Evolutionary conservation across 2,329 filamentous ascomycete genomes (phyloP).

Genomic region (Beauveria australis): DNA sequence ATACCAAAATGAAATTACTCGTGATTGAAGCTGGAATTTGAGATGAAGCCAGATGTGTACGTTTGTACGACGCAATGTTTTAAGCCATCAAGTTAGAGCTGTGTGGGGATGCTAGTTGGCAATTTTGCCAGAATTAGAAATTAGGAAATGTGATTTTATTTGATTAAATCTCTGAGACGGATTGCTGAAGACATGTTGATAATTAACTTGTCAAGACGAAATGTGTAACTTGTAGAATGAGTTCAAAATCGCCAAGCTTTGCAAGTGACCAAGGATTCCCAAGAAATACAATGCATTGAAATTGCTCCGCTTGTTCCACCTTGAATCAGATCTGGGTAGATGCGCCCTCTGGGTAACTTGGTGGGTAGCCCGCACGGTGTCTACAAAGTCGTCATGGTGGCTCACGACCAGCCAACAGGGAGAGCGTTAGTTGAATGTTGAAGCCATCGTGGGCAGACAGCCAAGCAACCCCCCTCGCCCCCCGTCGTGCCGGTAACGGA

Average conservation of each 20-base stretch:
- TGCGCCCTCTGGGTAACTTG: not conserved
- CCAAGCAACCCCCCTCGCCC: too few species aligned
- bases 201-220: too few species aligned
- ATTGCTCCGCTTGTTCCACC: too few species aligned
- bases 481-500: conserved; percentile 2
- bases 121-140: not conserved
- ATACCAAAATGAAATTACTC: conserved; percentile 8
- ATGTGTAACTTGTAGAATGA: too few species aligned
- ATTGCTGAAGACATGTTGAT: too few species aligned
- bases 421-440: not conserved
- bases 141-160: not conserved
- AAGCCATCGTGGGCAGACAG: not conserved
- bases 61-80: conserved; percentile 8
- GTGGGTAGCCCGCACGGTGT: too few species aligned
- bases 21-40: conserved; percentile 7
- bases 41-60: conserved; percentile 7
- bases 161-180: not conserved
- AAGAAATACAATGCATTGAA: too few species aligned
- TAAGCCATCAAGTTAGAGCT: not conserved
- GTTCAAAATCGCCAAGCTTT: too few species aligned
- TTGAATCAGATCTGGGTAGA: not conserved
- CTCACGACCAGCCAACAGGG: not conserved
- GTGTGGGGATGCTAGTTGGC: not conserved
- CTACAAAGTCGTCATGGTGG: not conserved
- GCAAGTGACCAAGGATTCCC: too few species aligned